A percentile compares a stretch with the other conserved stretches of the same genome.
Evolutionary conservation across 1,284 basidiomycete species (phyloP).

Genomic region (Cutaneotrichosporon cavernicola): DNA sequence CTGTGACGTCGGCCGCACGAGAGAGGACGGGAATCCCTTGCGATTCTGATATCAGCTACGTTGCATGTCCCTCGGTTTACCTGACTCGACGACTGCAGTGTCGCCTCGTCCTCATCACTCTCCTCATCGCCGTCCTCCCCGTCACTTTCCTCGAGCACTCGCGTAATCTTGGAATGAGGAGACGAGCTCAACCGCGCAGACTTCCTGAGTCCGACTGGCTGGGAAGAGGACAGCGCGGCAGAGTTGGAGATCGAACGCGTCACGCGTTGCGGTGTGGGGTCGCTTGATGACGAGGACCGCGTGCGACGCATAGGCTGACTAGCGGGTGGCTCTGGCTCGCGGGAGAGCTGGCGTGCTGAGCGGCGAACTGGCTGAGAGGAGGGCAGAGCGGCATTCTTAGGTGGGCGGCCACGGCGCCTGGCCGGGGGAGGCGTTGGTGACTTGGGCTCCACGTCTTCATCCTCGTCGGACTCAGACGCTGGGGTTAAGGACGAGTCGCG

Average conservation of each 20-base stretch:
- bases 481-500: background rate
- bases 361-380: conserved; percentile 1
- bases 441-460: background rate
- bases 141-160: conserved; percentile 9
- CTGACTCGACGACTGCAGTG: background rate
- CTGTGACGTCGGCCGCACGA: background rate
- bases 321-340: background rate
- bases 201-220: background rate
- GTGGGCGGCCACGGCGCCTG: conserved; percentile 8
- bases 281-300: conserved; percentile 11
- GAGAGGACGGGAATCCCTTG: conserved; percentile 10
- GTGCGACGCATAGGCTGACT: conserved; percentile 10
- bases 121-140: background rate
- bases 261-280: background rate
- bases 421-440: background rate
- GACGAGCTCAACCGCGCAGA: background rate
- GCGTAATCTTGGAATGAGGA: conserved; percentile 1
- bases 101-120: background rate
- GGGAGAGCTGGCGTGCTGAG: conserved; percentile 5
- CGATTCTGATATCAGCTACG: background rate
- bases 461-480: background rate
- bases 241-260: background rate
- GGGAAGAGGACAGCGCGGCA: background rate
- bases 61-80: background rate
- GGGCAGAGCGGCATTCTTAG: conserved; percentile 1